A percentile compares a stretch with the other conserved stretches of the same genome.
Evolutionary conservation across 2,329 filamentous ascomycete species (phyloP).

Genomic region (Arachnomyces sp.): DNA sequence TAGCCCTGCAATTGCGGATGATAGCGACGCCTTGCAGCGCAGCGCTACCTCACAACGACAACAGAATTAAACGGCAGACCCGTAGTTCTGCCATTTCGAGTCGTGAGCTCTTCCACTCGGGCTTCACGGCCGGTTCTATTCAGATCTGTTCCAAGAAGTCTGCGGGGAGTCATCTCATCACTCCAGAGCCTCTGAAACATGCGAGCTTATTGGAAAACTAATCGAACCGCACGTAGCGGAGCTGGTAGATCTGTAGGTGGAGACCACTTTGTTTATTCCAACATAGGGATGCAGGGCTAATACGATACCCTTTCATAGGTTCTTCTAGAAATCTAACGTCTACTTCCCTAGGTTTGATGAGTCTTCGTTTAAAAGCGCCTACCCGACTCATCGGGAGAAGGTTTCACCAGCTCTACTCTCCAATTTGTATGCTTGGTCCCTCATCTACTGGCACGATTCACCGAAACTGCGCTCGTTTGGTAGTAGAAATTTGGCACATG

Average conservation of each 20-base stretch:
- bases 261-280: too few species aligned
- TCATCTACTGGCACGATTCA: slow-evolving; percentile 44
- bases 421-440: slow-evolving; percentile 44
- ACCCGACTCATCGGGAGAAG: slow-evolving; percentile 32
- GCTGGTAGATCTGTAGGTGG: slow-evolving; percentile 40
- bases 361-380: slow-evolving; percentile 36
- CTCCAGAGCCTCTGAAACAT: slow-evolving; percentile 28
- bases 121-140: slow-evolving; percentile 34
- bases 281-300: too few species aligned
- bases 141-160: slow-evolving; percentile 40
- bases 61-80: slow-evolving; percentile 13
- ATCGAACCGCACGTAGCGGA: slow-evolving; percentile 38
- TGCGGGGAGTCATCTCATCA: slow-evolving; percentile 25
- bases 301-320: too few species aligned
- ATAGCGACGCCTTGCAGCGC: slow-evolving; percentile 48
- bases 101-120: slow-evolving; percentile 15
- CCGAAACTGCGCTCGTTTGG: slow-evolving; percentile 22
- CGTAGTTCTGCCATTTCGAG: slow-evolving; percentile 17
- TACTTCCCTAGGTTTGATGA: slow-evolving; percentile 50
- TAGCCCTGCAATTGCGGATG: slow-evolving; percentile 44
- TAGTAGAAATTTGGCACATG: slow-evolving; percentile 28
- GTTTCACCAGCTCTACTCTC: slow-evolving; percentile 46
- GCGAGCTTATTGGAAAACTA: slow-evolving; percentile 44
- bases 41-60: slow-evolving; percentile 40
- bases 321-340: too few species aligned